phyloP scores from a whole-genome alignment of 805 yeast genomes.

The Nakazawaea ernobii region DNA sequence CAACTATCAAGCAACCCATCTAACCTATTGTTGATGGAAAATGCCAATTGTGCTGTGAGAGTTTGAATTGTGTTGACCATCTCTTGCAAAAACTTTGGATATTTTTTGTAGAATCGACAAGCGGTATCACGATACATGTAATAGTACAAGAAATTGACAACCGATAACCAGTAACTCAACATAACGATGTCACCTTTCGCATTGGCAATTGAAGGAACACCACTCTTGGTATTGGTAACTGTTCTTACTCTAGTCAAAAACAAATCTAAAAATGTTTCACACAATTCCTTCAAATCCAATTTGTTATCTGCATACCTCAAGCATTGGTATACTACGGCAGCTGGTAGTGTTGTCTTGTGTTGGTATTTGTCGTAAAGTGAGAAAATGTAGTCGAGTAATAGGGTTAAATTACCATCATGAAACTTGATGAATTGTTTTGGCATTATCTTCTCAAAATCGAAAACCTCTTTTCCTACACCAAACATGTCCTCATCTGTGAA shows the following conservation, averaged over 20 bases:
- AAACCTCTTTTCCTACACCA: slow-evolving; percentile 24
- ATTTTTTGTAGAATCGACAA: slow-evolving; percentile 39
- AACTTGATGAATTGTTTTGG: slow-evolving; percentile 59
- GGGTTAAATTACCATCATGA: slow-evolving; percentile 50
- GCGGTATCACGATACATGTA: slow-evolving; percentile 65
- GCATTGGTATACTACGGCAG: slow-evolving; percentile 64
- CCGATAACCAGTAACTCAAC: slow-evolving; percentile 85
- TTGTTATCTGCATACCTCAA: slow-evolving; percentile 61
- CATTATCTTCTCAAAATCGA: slow-evolving; percentile 50
- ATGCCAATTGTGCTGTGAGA: slow-evolving; percentile 57
- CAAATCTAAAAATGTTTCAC: slow-evolving; percentile 53
- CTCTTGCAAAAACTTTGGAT: slow-evolving; percentile 60
- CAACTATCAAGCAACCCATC: slow-evolving; percentile 57
- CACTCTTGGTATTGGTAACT: slow-evolving; percentile 54
- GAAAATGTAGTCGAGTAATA: slow-evolving; percentile 42
- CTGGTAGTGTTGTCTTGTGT: slow-evolving; percentile 53
- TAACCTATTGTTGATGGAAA: slow-evolving; percentile 58
- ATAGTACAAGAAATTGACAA: slow-evolving; percentile 69
- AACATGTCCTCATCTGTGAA: slow-evolving; percentile 25
- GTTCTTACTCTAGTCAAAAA: slow-evolving; percentile 58
- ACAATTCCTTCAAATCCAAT: slow-evolving; percentile 48
- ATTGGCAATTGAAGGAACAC: slow-evolving; percentile 41
- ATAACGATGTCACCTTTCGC: slow-evolving; percentile 57
- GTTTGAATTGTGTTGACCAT: slow-evolving; percentile 50
- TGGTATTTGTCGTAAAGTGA: slow-evolving; percentile 37